phyloP scores from a whole-genome alignment of 805 yeast genomes.

The Saccharomycopsis amapae region DNA sequence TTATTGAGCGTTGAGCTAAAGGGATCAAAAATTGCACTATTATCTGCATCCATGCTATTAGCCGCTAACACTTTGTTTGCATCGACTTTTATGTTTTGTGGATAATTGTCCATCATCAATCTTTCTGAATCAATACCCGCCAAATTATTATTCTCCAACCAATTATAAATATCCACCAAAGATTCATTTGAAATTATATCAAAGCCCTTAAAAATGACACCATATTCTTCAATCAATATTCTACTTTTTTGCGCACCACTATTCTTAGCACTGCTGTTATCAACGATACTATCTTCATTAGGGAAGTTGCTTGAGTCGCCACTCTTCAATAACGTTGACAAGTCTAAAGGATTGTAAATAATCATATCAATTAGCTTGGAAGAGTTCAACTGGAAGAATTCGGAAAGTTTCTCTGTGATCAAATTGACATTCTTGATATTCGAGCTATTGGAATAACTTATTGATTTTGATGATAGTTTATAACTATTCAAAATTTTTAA shows the following conservation, averaged over 20 bases:
- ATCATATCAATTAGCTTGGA: constrained; percentile 19
- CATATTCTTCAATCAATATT: constrained; percentile 18
- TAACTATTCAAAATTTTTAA: constrained; percentile 15
- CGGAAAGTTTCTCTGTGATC: constrained; percentile 18
- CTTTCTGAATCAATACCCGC: constrained; percentile 3
- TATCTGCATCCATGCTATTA: not conserved
- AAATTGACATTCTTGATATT: constrained; percentile 18
- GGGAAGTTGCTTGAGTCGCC: not conserved
- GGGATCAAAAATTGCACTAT: constrained; percentile 16
- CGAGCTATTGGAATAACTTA: constrained; percentile 12
- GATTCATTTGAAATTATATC: constrained; percentile 17
- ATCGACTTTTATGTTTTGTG: not conserved
- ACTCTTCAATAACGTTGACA: not conserved
- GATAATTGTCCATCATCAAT: constrained; percentile 5
- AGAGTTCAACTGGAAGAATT: constrained; percentile 20
- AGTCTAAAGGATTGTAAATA: constrained; percentile 16
- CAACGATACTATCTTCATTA: constrained; percentile 1
- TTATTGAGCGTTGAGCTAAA: constrained; percentile 15
- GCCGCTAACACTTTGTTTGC: not conserved
- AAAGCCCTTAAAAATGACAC: constrained; percentile 20
- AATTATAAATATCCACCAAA: constrained; percentile 15
- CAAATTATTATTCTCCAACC: constrained; percentile 17
- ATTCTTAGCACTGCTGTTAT: not conserved
- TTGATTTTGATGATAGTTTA: constrained; percentile 18
- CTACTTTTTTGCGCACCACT: not conserved